A percentile compares a stretch with the other conserved stretches of the same genome.
Conservation (phyloP, 306 rosid genomes). For the Cyamopsis tetragonoloba region DNA sequence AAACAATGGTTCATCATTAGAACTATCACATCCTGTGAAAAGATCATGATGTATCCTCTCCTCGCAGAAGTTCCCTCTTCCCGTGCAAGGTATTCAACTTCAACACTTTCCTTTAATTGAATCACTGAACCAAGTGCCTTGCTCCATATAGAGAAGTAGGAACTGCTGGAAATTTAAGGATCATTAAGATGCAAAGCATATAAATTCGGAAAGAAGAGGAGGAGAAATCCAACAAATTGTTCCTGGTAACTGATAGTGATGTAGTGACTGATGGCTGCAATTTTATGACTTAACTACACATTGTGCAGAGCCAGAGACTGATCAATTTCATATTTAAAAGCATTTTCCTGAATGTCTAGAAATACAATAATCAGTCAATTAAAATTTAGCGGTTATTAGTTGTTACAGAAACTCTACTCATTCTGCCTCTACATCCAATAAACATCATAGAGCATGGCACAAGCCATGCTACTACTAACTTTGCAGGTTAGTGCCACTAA, state of each 20-base stretch:
- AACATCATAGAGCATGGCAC: too few relatives aligned
- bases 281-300: too few relatives aligned
- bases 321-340: background rate
- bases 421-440: too few relatives aligned
- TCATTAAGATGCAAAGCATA: constrained; percentile 14
- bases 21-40: too few relatives aligned
- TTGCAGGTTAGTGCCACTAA: too few relatives aligned
- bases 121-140: constrained; percentile 48
- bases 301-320: constrained; percentile 3
- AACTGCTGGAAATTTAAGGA: constrained; percentile 40
- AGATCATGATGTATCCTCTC: constrained; percentile 55
- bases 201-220: background rate
- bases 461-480: too few relatives aligned
- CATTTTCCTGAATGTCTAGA: background rate
- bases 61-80: constrained; percentile 47
- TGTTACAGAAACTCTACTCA: background rate
- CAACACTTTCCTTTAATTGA: too few relatives aligned
- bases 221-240: too few relatives aligned
- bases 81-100: constrained; percentile 47
- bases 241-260: too few relatives aligned
- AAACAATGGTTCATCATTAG: constrained; percentile 46
- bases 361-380: background rate
- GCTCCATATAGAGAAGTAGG: constrained; percentile 58
- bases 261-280: too few relatives aligned
- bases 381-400: background rate